Evolutionary conservation across 2,329 filamentous ascomycete genomes (phyloP).

Genomic region (Sporothrix pallida): DNA sequence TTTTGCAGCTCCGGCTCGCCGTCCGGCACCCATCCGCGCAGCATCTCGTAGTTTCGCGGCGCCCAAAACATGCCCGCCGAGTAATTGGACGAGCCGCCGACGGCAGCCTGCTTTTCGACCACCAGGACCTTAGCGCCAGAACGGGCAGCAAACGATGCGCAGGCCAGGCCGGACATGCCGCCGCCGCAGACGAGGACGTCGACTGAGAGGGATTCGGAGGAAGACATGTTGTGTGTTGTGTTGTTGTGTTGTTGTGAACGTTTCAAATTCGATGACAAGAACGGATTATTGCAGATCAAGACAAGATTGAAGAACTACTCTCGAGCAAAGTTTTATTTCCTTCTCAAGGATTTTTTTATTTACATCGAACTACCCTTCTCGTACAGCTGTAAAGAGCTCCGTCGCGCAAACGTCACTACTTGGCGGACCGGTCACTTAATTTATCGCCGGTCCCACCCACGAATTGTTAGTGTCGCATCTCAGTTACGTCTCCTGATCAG

Average conservation of each 20-base stretch:
- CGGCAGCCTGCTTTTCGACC: neutral
- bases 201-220: neutral
- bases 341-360: neutral
- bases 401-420: neutral
- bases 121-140: conserved; percentile 4
- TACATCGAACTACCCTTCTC: neutral
- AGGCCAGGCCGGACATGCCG: conserved; percentile 20
- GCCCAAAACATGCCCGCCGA: conserved; percentile 28
- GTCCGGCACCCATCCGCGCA: conserved; percentile 1
- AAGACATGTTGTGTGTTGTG: neutral
- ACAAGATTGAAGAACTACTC: neutral
- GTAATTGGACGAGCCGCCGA: conserved; percentile 22
- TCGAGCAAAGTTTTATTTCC: neutral
- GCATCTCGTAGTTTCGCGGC: conserved; percentile 14
- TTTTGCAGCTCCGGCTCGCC: conserved; percentile 16
- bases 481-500: neutral
- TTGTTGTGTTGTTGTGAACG: neutral
- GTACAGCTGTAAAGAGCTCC: neutral
- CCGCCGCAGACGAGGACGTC: conserved; percentile 21
- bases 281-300: neutral
- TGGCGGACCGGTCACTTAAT: neutral
- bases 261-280: too few species aligned
- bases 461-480: neutral
- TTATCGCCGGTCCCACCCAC: neutral
- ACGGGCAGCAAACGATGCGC: neutral